Evolutionary conservation across 108 stramenopile genomes (phyloP).

Genomic region (Schizochytrium sp.): DNA sequence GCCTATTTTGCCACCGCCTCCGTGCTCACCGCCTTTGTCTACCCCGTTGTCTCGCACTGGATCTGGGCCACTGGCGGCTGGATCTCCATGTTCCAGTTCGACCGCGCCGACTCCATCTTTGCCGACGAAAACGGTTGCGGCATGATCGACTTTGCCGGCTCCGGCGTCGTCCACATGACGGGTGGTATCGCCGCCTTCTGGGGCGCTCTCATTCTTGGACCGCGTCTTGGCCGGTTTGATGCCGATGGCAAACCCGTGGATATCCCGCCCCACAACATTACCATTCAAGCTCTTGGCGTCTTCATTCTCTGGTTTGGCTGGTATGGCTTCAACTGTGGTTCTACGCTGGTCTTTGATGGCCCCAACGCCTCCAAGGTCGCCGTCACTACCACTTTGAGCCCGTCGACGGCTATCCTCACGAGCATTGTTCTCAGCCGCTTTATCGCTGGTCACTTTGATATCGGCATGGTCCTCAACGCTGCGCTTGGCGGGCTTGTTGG

Average conservation of each 20-base stretch:
- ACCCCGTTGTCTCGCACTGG: slow-evolving; percentile 70
- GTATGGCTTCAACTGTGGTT: slow-evolving; percentile 69
- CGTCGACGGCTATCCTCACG: background rate
- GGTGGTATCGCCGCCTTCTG: slow-evolving; percentile 72
- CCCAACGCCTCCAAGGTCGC: background rate
- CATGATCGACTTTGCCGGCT: slow-evolving; percentile 67
- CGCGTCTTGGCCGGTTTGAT: background rate
- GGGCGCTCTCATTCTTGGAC: slow-evolving; percentile 39
- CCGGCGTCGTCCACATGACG: slow-evolving; percentile 63
- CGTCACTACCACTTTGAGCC: background rate
- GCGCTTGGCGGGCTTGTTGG: slow-evolving; percentile 37
- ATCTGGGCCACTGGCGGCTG: slow-evolving; percentile 63
- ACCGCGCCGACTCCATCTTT: slow-evolving; percentile 28
- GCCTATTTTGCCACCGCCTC: slow-evolving; percentile 68
- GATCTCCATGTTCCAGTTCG: background rate
- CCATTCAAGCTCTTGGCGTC: background rate
- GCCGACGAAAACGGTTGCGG: slow-evolving; percentile 47
- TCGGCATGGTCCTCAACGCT: background rate
- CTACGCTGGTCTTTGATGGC: slow-evolving; percentile 46
- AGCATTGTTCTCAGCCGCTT: background rate
- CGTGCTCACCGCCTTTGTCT: slow-evolving; percentile 66
- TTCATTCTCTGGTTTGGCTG: slow-evolving; percentile 34
- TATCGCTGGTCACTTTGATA: background rate
- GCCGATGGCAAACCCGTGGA: background rate
- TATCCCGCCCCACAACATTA: slow-evolving; percentile 3